Conservation (phyloP, 148 eudicot species). For the Rhododendron kiyosumense region DNA sequence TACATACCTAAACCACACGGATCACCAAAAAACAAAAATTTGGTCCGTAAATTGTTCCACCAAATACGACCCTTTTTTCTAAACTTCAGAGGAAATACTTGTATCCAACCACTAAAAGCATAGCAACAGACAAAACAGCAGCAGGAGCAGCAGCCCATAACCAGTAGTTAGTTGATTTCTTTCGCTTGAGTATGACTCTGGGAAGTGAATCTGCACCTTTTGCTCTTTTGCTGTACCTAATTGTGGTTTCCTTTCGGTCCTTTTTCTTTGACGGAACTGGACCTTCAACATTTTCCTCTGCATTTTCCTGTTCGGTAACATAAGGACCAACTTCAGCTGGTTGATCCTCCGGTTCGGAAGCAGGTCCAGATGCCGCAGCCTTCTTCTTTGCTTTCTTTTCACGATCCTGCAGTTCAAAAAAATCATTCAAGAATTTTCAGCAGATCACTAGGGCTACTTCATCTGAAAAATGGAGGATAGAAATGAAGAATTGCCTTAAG, state of each 20-base stretch:
- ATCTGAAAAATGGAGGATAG: background rate
- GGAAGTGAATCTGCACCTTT: slow-evolving; percentile 51
- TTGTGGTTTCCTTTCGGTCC: slow-evolving; percentile 31
- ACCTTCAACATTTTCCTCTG: slow-evolving; percentile 40
- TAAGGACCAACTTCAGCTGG: slow-evolving; percentile 21
- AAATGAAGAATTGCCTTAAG: slow-evolving; percentile 45
- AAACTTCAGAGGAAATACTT: slow-evolving; percentile 23
- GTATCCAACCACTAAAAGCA: slow-evolving; percentile 49
- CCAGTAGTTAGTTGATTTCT: slow-evolving; percentile 61
- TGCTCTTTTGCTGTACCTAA: slow-evolving; percentile 31
- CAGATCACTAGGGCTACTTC: background rate
- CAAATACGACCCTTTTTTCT: background rate
- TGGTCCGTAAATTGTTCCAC: background rate
- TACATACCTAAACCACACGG: slow-evolving; percentile 7
- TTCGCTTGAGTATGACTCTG: slow-evolving; percentile 61
- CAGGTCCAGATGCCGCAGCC: slow-evolving; percentile 31
- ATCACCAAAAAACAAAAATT: slow-evolving; percentile 2
- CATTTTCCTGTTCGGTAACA: slow-evolving; percentile 34
- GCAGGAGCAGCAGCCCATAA: slow-evolving; percentile 52
- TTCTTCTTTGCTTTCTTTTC: slow-evolving; percentile 81
- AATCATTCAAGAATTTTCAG: background rate
- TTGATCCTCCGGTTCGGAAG: slow-evolving; percentile 43
- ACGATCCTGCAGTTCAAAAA: slow-evolving; percentile 45
- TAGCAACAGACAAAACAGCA: slow-evolving; percentile 25
- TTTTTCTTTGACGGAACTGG: slow-evolving; percentile 36